phyloP scores from a whole-genome alignment of 2,329 filamentous ascomycete species.

The Hirsutella rhossiliensis region DNA sequence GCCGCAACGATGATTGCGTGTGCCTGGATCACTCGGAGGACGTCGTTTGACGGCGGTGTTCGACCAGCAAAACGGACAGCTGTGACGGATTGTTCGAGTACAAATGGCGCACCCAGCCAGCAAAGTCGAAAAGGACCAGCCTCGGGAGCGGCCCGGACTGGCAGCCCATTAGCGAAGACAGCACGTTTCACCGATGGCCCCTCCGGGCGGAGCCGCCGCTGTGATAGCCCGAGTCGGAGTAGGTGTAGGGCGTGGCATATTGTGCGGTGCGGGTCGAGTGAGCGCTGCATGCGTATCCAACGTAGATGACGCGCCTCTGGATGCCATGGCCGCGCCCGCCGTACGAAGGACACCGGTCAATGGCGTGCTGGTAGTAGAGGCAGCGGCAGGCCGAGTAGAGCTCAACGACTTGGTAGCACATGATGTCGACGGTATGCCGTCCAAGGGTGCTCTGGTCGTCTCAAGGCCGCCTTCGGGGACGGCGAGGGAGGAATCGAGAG shows the following conservation, averaged over 20 bases:
- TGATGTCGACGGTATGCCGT: slow-evolving; percentile 25
- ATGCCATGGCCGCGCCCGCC: slow-evolving; percentile 61
- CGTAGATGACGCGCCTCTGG: slow-evolving; percentile 64
- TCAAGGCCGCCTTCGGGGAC: background rate
- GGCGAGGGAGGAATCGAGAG: no score
- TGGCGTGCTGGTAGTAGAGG: slow-evolving; percentile 75
- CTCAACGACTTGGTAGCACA: slow-evolving; percentile 84
- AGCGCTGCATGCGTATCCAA: slow-evolving; percentile 62
- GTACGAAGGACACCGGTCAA: slow-evolving; percentile 71
- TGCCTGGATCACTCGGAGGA: no score
- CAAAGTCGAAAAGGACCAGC: slow-evolving; percentile 29
- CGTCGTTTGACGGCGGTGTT: no score
- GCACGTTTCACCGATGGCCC: slow-evolving; percentile 38
- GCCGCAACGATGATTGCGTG: no score
- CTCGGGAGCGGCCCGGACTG: slow-evolving; percentile 17
- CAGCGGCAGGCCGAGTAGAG: slow-evolving; percentile 79
- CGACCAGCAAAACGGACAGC: slow-evolving; percentile 19
- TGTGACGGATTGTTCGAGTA: slow-evolving; percentile 32
- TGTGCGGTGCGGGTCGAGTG: slow-evolving; percentile 23
- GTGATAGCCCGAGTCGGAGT: slow-evolving; percentile 44
- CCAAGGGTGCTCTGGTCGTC: background rate
- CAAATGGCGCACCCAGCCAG: slow-evolving; percentile 35
- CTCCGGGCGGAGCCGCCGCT: slow-evolving; percentile 34
- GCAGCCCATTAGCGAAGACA: slow-evolving; percentile 39
- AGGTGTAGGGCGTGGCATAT: slow-evolving; percentile 26